These are phyloP conservation scores for Gaultheria prostrata DNA, from an alignment of 148 eudicot genomes.

Conservation along the genomic window DNA sequence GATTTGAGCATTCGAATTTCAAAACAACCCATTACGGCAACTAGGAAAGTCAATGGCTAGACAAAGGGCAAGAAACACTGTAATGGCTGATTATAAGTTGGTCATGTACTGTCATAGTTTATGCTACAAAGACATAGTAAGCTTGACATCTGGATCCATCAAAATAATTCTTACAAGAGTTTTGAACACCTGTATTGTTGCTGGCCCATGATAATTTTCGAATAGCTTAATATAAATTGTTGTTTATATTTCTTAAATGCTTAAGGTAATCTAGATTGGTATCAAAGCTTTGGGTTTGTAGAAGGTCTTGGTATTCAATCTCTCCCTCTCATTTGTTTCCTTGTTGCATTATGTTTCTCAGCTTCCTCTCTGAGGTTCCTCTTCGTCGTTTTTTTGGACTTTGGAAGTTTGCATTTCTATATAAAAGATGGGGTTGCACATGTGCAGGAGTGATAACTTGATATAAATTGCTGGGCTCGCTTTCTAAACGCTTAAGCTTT, in stretches of 20 bases:
- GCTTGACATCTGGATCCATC: neutral
- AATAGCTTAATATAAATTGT: neutral
- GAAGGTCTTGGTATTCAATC: neutral
- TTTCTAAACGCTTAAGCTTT: neutral
- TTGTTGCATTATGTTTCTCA: neutral
- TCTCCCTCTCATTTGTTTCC: neutral
- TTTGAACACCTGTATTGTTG: neutral
- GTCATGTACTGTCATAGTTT: neutral
- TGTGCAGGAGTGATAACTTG: neutral
- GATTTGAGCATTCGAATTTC: neutral
- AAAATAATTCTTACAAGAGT: neutral
- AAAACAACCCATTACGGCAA: neutral
- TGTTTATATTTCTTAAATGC: neutral
- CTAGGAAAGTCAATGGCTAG: neutral
- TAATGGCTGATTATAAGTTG: neutral
- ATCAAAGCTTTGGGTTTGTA: neutral
- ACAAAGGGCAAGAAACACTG: neutral
- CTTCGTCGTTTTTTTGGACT: neutral
- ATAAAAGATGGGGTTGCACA: neutral
- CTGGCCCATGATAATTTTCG: neutral
- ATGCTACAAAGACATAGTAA: neutral
- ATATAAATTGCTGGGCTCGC: neutral
- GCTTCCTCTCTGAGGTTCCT: neutral
- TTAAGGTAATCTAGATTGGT: neutral
- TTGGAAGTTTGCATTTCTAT: neutral